Evolutionary conservation across 2,329 filamentous ascomycete species (phyloP).

Genomic region (Scytalidium sp.): DNA sequence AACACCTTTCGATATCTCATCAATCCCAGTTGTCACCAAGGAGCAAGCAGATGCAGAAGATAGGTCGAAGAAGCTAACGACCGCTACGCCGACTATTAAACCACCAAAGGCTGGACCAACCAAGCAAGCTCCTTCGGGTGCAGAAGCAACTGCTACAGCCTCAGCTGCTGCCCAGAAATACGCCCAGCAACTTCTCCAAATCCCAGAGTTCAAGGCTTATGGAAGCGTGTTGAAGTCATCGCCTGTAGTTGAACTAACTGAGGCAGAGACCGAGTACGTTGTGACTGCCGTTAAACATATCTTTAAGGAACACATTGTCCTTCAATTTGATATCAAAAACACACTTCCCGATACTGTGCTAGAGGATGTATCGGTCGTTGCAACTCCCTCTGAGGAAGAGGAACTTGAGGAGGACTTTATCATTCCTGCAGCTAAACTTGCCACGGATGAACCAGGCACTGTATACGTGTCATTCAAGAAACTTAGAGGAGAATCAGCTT

Average conservation of each 20-base stretch:
- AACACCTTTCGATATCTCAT: constrained; percentile 82
- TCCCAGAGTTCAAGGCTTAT: constrained; percentile 89
- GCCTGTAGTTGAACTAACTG: constrained; percentile 80
- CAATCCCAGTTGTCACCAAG: constrained; percentile 88
- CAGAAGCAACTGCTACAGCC: constrained; percentile 73
- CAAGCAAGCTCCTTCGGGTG: constrained; percentile 66
- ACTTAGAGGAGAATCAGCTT: constrained; percentile 68
- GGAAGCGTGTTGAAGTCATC: constrained; percentile 92
- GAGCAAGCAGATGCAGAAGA: constrained; percentile 97
- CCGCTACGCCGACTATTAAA: constrained; percentile 89
- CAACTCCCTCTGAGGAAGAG: constrained; percentile 77
- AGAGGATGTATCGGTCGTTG: constrained; percentile 82
- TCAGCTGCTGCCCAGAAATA: constrained; percentile 85
- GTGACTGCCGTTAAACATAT: constrained; percentile 93
- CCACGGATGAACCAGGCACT: constrained; percentile 83
- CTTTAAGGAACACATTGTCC: constrained; percentile 93
- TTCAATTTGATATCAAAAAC: constrained; percentile 98
- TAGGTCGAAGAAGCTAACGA: constrained; percentile 94
- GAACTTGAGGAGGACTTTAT: constrained; percentile 90
- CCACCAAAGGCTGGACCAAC: constrained; percentile 77
- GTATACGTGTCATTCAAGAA: constrained; percentile 96
- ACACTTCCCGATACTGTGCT: constrained; percentile 88
- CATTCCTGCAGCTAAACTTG: constrained; percentile 79
- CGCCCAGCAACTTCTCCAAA: constrained; percentile 78
- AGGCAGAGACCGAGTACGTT: constrained; percentile 96